Percentiles rank a stretch among this genome's conserved stretches.
Conservation (phyloP, 164 flowering plant genomes). For the Brasenia schreberi region DNA sequence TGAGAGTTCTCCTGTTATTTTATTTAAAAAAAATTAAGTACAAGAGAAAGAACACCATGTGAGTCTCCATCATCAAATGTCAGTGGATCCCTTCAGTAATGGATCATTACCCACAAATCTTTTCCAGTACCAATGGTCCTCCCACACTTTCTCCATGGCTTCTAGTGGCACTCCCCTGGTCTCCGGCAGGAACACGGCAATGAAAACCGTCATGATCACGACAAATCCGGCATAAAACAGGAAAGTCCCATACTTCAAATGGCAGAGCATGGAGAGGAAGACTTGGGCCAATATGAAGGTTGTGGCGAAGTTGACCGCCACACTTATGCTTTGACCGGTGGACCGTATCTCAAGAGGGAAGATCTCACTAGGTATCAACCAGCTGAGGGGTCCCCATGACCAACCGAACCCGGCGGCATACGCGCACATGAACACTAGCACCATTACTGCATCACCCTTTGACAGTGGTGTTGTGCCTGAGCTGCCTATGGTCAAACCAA, state of each 20-base stretch:
- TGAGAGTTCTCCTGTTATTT: too few relatives aligned
- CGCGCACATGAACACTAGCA: constrained; percentile 47
- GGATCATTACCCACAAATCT: constrained; percentile 11
- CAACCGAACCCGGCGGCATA: constrained; percentile 64
- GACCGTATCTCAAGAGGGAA: constrained; percentile 55
- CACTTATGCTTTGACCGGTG: constrained; percentile 47
- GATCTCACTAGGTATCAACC: constrained; percentile 73
- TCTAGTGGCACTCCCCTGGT: constrained; percentile 57
- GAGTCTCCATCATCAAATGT: too few relatives aligned
- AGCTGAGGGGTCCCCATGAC: constrained; percentile 78
- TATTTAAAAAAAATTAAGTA: too few relatives aligned
- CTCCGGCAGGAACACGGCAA: constrained; percentile 46
- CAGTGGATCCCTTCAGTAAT: not conserved
- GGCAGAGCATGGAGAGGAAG: constrained; percentile 54
- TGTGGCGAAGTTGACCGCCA: constrained; percentile 42
- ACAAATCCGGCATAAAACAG: constrained; percentile 55
- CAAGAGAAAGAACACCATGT: too few relatives aligned
- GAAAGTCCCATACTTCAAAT: constrained; percentile 47
- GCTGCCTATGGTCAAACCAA: constrained; percentile 26
- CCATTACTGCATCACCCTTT: constrained; percentile 22
- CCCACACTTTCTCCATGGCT: constrained; percentile 50
- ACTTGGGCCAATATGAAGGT: constrained; percentile 53
- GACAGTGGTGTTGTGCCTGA: constrained; percentile 25
- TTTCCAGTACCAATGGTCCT: constrained; percentile 62
- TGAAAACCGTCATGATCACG: constrained; percentile 34